Conservation (phyloP, 2,329 filamentous ascomycete species). For the Colletotrichum sp. region DNA sequence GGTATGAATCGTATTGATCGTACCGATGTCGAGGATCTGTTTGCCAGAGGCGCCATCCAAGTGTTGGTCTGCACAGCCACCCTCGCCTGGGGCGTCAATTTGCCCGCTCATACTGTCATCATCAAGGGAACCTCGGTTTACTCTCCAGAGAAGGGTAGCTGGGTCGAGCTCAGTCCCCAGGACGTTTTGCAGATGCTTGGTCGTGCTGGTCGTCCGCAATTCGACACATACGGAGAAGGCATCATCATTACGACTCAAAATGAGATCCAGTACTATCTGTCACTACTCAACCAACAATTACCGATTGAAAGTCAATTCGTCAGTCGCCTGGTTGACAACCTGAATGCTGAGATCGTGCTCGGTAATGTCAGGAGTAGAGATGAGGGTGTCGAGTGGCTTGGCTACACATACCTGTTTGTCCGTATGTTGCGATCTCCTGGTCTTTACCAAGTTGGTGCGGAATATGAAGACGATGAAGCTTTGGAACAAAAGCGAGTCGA, state of each 20-base stretch:
- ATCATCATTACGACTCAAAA: constrained; percentile 97
- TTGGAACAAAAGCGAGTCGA: constrained; percentile 98
- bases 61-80: constrained; percentile 97
- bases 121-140: constrained; percentile 99
- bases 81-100: constrained; percentile 98
- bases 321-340: constrained; percentile 89
- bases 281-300: constrained; percentile 93
- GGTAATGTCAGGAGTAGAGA: constrained; percentile 91
- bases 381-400: constrained; percentile 98
- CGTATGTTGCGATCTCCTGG: constrained; percentile 96
- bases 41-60: constrained; percentile 88
- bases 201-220: constrained; percentile 94
- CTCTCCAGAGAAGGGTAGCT: constrained; percentile 97
- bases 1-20: constrained; percentile 96
- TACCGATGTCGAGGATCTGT: constrained; percentile 93
- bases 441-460: constrained; percentile 92
- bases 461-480: constrained; percentile 91
- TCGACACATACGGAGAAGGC: constrained; percentile 96
- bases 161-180: constrained; percentile 96
- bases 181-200: constrained; percentile 99
- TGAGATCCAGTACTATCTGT: constrained; percentile 97
- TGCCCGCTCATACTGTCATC: constrained; percentile 96
- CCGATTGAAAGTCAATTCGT: constrained; percentile 97
- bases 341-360: constrained; percentile 95
- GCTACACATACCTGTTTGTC: constrained; percentile 97